phyloP scores from a whole-genome alignment of 1,284 basidiomycete species.

The Microbotryomycetes sp. region DNA sequence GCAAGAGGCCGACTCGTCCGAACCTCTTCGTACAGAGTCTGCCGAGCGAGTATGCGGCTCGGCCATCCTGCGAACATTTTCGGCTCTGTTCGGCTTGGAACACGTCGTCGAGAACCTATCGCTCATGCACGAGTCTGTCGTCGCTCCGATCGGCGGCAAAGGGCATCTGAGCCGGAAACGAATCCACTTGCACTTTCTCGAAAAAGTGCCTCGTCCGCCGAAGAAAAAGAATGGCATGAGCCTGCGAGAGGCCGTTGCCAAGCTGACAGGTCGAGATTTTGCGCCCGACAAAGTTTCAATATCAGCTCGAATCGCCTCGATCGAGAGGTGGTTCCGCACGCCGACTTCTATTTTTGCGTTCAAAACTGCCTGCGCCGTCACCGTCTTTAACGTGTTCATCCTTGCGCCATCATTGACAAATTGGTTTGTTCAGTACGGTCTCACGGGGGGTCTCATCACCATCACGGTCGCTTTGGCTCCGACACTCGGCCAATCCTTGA shows the following conservation, averaged over 20 bases:
- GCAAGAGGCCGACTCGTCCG: not conserved
- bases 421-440: conserved; percentile 40
- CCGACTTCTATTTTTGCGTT: conserved; percentile 11
- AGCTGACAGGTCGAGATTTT: conserved; percentile 33
- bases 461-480: conserved; percentile 41
- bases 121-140: conserved; percentile 32
- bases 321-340: conserved; percentile 34
- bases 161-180: conserved; percentile 15
- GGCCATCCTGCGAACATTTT: conserved; percentile 37
- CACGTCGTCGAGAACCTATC: conserved; percentile 35
- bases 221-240: conserved; percentile 24
- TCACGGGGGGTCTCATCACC: conserved; percentile 40
- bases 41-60: not conserved
- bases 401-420: conserved; percentile 24
- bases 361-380: conserved; percentile 20
- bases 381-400: conserved; percentile 36
- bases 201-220: conserved; percentile 7
- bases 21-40: not conserved
- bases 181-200: conserved; percentile 40
- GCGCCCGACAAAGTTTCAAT: conserved; percentile 25
- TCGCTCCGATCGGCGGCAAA: conserved; percentile 7
- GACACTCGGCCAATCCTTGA: conserved; percentile 39
- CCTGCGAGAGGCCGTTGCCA: conserved; percentile 39
- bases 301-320: conserved; percentile 30
- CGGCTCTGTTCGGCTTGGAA: conserved; percentile 35